These are phyloP conservation scores for Verbascum thapsus DNA, from an alignment of 257 asterid species.

Conservation along the genomic window DNA sequence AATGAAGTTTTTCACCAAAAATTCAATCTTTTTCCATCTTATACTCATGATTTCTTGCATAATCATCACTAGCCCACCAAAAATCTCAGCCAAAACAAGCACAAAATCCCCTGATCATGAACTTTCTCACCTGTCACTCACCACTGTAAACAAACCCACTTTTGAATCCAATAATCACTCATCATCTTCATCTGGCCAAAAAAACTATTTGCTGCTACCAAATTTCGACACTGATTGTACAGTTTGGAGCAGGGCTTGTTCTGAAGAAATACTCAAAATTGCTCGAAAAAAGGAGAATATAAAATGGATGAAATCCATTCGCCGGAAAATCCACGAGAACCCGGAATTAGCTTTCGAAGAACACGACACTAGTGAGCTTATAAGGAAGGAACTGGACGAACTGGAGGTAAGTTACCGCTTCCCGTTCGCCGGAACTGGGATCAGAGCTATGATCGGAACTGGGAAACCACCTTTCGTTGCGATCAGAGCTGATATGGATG, in stretches of 20 bases:
- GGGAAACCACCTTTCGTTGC: conserved; percentile 87
- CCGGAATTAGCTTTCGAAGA: conserved; percentile 93
- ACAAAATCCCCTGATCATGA: conserved; percentile 34
- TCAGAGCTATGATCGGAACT: conserved; percentile 74
- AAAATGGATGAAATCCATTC: conserved; percentile 62
- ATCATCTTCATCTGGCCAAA: conserved; percentile 25
- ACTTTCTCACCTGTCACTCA: conserved; percentile 35
- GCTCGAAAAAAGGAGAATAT: conserved; percentile 44
- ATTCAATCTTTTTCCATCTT: conserved; percentile 17
- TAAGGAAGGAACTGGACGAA: conserved; percentile 64
- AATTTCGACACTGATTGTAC: conserved; percentile 31
- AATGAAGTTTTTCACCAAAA: conserved; percentile 29
- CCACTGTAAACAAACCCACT: conserved; percentile 12
- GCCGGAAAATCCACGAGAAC: conserved; percentile 72
- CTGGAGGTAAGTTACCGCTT: conserved; percentile 56
- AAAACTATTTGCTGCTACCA: not conserved
- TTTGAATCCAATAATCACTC: conserved; percentile 37
- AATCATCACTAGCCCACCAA: conserved; percentile 34
- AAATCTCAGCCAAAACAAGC: conserved; percentile 1
- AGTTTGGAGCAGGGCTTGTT: conserved; percentile 56
- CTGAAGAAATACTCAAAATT: conserved; percentile 48
- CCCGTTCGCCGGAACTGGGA: conserved; percentile 79
- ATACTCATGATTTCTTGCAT: conserved; percentile 30
- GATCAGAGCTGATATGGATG: conserved; percentile 95
- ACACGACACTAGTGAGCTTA: conserved; percentile 61